Evolutionary conservation across 345 rosid genomes (phyloP), one percentile per base, ranked within the genome.

Genomic region (Hibiscus trionum): DNA sequence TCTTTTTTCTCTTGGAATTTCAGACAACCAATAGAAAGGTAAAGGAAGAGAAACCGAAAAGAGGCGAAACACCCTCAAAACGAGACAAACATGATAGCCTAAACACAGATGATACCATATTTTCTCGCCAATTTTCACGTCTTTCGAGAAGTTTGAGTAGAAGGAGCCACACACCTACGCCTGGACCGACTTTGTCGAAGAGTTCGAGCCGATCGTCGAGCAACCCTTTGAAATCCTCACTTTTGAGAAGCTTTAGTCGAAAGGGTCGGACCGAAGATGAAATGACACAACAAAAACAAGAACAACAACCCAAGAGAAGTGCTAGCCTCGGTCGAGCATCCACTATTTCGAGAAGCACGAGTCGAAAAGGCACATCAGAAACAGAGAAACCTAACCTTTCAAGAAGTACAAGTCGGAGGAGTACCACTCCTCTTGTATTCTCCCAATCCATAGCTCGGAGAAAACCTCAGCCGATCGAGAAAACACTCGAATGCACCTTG

Each of bases 401-500:
- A 3, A 86, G 77, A 80, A 84, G 74, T 57, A 19, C 58, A 17
- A 92, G 87, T 81, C 74, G 82, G 70, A 76, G 86, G 73, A 76
- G 82, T 77, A 57, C 77, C 33, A 82, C 89, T 2, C 87, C 88
- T 2, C 90, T 91, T 2, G 69, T 93, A n/a, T 93, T 82, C 73
- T 93, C 98, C 0, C 96, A 87, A 67, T 82, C 93, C 1, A 82
- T 84, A 0, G 85, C 87, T 1, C 62, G 84, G 66, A 83, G 80
- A 31, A 91, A 85, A 55, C 96, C 95, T 0, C 80, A 82, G 0
- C 84, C 93, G 0, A 73, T 80, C 0, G 93, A 90, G 75, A 85
- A 76, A 78, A 82, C 75, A 72, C 93, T 94, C 5, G 85, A 87
- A 35, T 94, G 98, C 86, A 87, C 93, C 2, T 82, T 94, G n/a